Evolutionary conservation across 2,329 filamentous ascomycete species (phyloP).

Genomic region (Pezicula rhizophila): DNA sequence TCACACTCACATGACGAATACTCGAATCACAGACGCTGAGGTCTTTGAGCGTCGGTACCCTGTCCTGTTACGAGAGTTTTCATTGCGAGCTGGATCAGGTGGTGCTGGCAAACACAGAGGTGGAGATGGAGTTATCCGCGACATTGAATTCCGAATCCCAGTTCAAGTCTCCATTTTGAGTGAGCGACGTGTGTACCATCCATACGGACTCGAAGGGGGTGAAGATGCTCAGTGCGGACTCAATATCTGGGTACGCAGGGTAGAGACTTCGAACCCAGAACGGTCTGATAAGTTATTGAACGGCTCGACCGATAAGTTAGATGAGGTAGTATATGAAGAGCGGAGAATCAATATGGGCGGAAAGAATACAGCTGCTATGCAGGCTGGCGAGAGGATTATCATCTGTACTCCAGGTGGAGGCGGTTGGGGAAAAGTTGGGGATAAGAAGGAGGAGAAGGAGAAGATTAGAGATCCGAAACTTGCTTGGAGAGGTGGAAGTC

Average conservation of each 20-base stretch:
- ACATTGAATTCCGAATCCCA: constrained; percentile 75
- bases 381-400: constrained; percentile 71
- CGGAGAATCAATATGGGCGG: constrained; percentile 66
- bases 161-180: constrained; percentile 75
- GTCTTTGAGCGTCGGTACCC: constrained; percentile 74
- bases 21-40: constrained; percentile 74
- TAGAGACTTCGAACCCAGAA: constrained; percentile 51
- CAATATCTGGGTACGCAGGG: constrained; percentile 80
- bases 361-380: constrained; percentile 76
- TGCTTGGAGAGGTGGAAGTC: constrained; percentile 54
- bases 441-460: constrained; percentile 44
- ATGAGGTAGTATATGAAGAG: constrained; percentile 42
- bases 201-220: constrained; percentile 80
- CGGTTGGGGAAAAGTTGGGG: constrained; percentile 62
- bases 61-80: constrained; percentile 66
- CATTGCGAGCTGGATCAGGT: constrained; percentile 54
- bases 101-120: constrained; percentile 61
- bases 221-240: constrained; percentile 71
- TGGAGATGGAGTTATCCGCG: constrained; percentile 71
- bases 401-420: constrained; percentile 74
- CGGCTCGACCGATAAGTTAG: constrained; percentile 18
- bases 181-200: constrained; percentile 68
- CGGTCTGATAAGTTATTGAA: constrained; percentile 32
- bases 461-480: constrained; percentile 50
- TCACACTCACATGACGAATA: constrained; percentile 83